Evolutionary conservation across 805 yeast genomes (phyloP).

Genomic region (Saccharomycopsis amapae): DNA sequence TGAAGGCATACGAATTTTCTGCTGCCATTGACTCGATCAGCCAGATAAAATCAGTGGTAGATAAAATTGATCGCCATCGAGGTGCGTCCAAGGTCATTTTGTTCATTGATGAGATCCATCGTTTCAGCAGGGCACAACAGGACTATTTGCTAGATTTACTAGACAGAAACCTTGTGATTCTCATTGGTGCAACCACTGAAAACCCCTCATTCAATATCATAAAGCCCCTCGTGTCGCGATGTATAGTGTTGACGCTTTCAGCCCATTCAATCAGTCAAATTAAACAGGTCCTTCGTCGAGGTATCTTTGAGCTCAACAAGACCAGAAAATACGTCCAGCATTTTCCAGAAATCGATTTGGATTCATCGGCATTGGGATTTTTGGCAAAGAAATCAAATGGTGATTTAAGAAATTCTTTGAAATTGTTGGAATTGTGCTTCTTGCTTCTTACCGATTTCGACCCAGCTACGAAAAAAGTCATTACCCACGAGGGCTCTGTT

Average conservation of each 20-base stretch:
- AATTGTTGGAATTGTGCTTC: slow-evolving; percentile 63
- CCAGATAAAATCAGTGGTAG: slow-evolving; percentile 13
- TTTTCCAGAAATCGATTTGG: slow-evolving; percentile 44
- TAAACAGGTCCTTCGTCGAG: slow-evolving; percentile 45
- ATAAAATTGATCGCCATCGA: slow-evolving; percentile 25
- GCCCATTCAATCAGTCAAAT: slow-evolving; percentile 46
- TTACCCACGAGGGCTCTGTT: not conserved
- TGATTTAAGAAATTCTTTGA: slow-evolving; percentile 80
- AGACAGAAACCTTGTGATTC: slow-evolving; percentile 72
- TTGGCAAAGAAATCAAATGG: slow-evolving; percentile 75
- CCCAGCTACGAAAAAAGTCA: slow-evolving; percentile 8
- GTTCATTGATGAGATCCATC: slow-evolving; percentile 88
- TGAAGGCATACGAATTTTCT: slow-evolving; percentile 66
- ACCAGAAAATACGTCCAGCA: slow-evolving; percentile 47
- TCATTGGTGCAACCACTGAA: slow-evolving; percentile 97
- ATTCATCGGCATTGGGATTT: slow-evolving; percentile 53
- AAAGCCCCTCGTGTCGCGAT: slow-evolving; percentile 76
- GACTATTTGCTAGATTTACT: slow-evolving; percentile 78
- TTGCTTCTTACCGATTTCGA: slow-evolving; percentile 38
- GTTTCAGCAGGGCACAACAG: slow-evolving; percentile 82
- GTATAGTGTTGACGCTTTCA: slow-evolving; percentile 68
- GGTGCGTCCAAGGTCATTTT: slow-evolving; percentile 55
- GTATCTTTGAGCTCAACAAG: slow-evolving; percentile 51
- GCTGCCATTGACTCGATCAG: slow-evolving; percentile 45
- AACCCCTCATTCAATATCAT: slow-evolving; percentile 81